phyloP scores from a whole-genome alignment of 2,329 filamentous ascomycete genomes.

The Pezicula neosporulosa region DNA sequence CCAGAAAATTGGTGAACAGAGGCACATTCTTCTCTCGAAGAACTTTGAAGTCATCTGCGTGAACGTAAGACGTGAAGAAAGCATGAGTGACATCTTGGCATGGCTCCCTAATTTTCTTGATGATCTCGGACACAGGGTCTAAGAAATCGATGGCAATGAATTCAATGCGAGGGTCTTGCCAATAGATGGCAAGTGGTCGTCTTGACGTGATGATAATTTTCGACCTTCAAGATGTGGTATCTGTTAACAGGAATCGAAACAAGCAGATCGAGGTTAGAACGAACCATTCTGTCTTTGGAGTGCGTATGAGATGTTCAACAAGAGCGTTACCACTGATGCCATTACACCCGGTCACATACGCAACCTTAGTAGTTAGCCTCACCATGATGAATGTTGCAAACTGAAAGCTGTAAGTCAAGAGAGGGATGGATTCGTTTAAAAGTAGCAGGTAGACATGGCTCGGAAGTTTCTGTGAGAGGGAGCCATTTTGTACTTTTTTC shows the following conservation, averaged over 20 bases:
- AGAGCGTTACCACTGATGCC: slow-evolving; percentile 32
- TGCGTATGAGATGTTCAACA: slow-evolving; percentile 29
- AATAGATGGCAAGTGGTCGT: slow-evolving; percentile 16
- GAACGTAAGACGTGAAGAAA: slow-evolving; percentile 31
- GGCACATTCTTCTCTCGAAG: slow-evolving; percentile 24
- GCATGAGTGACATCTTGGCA: slow-evolving; percentile 29
- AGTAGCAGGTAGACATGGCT: no score
- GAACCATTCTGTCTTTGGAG: slow-evolving; percentile 22
- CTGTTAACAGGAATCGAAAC: no score
- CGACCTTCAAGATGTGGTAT: slow-evolving; percentile 1
- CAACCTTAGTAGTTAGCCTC: slow-evolving; percentile 18
- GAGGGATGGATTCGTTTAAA: no score
- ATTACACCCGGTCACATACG: slow-evolving; percentile 31
- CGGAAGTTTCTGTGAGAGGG: no score
- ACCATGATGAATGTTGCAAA: neutral
- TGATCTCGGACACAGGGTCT: slow-evolving; percentile 14
- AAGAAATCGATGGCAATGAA: slow-evolving; percentile 31
- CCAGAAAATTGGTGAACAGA: slow-evolving; percentile 31
- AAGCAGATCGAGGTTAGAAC: no score
- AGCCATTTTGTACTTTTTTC: no score
- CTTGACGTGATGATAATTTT: slow-evolving; percentile 28
- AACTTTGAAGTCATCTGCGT: slow-evolving; percentile 25
- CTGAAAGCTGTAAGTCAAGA: no score
- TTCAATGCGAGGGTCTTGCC: slow-evolving; percentile 25
- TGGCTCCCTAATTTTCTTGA: slow-evolving; percentile 9